These are phyloP conservation scores for Bryum argenteum DNA, from an alignment of 225 moss, liverwort and hornwort genomes.

Conservation along the genomic window DNA sequence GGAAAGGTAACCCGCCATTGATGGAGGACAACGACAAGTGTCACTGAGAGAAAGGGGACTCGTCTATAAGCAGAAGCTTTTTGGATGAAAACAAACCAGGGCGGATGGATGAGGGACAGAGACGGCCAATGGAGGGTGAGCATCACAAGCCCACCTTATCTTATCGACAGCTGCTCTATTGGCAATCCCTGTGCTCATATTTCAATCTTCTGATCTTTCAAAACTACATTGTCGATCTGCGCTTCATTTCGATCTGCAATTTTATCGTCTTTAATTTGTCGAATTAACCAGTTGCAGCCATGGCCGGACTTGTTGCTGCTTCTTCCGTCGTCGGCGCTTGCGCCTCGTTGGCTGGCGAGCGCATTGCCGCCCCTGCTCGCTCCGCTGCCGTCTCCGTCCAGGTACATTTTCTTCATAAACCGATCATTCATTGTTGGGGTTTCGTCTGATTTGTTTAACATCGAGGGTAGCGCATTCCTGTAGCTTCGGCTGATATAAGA, in stretches of 20 bases:
- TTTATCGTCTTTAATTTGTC: slow-evolving; percentile 34
- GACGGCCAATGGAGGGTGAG: slow-evolving; percentile 43
- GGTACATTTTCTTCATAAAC: slow-evolving; percentile 10
- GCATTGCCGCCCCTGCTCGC: slow-evolving; percentile 38
- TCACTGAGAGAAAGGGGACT: background rate
- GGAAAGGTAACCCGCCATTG: no score
- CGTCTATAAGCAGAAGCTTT: background rate
- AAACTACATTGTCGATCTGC: background rate
- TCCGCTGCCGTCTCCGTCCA: slow-evolving; percentile 41
- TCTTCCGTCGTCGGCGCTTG: slow-evolving; percentile 42
- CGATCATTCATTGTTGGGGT: background rate
- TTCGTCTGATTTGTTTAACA: background rate
- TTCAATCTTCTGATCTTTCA: slow-evolving; percentile 18
- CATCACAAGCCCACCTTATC: slow-evolving; percentile 41
- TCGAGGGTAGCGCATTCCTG: background rate
- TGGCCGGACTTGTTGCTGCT: slow-evolving; percentile 52
- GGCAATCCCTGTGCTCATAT: background rate
- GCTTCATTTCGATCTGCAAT: background rate
- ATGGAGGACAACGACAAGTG: background rate
- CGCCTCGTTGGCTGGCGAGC: slow-evolving; percentile 46
- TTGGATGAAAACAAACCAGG: slow-evolving; percentile 7
- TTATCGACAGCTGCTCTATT: slow-evolving; percentile 38
- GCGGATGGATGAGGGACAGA: slow-evolving; percentile 33
- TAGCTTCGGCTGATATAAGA: background rate
- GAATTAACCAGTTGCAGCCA: slow-evolving; percentile 25